A percentile compares a stretch with the other conserved stretches of the same genome.
phyloP scores from a whole-genome alignment of 129 eudicot species.

The Ambrosia artemisiifolia region DNA sequence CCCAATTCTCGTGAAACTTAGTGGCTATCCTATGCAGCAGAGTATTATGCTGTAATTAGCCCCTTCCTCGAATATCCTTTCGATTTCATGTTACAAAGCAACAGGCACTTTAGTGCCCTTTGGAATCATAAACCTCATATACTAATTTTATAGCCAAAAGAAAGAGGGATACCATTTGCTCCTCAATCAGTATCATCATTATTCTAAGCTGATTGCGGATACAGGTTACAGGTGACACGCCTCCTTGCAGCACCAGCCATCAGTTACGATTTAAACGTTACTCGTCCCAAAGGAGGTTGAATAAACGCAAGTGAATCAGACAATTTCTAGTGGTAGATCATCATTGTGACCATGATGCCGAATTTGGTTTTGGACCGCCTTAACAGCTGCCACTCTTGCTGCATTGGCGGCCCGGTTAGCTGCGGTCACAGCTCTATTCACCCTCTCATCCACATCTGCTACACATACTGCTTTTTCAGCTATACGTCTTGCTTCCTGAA shows the following conservation, averaged over 20 bases:
- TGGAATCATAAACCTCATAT: conserved; percentile 25
- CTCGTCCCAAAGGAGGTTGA: neutral
- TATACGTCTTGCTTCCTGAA: conserved; percentile 59
- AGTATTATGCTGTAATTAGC: conserved; percentile 16
- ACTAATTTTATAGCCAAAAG: conserved; percentile 26
- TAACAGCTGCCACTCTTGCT: conserved; percentile 81
- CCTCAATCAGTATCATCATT: conserved; percentile 46
- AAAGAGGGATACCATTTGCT: conserved; percentile 41
- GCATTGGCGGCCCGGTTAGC: conserved; percentile 79
- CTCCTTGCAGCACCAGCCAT: conserved; percentile 33
- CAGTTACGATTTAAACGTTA: conserved; percentile 2
- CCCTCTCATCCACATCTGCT: conserved; percentile 49
- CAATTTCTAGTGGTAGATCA: conserved; percentile 26
- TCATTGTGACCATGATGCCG: conserved; percentile 32
- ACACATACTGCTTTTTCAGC: conserved; percentile 56
- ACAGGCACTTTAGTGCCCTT: conserved; percentile 37
- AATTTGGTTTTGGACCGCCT: conserved; percentile 72
- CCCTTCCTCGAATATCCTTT: conserved; percentile 33
- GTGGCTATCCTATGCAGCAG: conserved; percentile 38
- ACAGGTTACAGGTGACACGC: conserved; percentile 41
- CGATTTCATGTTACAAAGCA: conserved; percentile 18
- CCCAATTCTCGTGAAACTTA: conserved; percentile 31
- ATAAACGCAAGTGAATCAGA: conserved; percentile 20
- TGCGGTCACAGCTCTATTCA: conserved; percentile 60
- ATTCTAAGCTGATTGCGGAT: conserved; percentile 45